Evolutionary conservation across 1,284 basidiomycete species (phyloP), one percentile per base, ranked within the genome.

Genomic region (Cutaneotrichosporon curvatum): DNA sequence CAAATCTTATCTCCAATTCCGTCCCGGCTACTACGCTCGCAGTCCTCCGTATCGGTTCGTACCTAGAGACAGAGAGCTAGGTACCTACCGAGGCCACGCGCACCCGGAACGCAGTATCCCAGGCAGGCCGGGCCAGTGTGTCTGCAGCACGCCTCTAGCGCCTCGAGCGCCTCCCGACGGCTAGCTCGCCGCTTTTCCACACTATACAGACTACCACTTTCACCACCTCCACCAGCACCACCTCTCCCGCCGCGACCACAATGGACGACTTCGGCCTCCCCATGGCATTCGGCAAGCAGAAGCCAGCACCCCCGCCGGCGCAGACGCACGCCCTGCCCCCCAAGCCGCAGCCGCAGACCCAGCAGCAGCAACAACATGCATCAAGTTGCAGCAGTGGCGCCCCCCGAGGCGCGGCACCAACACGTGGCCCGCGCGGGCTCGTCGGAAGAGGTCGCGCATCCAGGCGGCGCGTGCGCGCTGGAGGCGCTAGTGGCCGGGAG

Each of bases 201-300:
- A n/a, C n/a, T n/a, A n/a, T n/a, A n/a, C n/a, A n/a, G n/a, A n/a
- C n/a, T n/a, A n/a, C n/a, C n/a, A n/a, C n/a, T n/a, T n/a, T n/a
- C n/a, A n/a, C n/a, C n/a, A n/a, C n/a, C n/a, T n/a, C n/a, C 25
- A 28, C 25, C 25, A 28, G 25, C 25, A 28, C 12, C 25, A 28
- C 8, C 25, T 28, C 8, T 7, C 15, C 20, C 30, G 28, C 28
- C 25, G 25, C 33, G 6, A 18, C 38, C 32, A 56, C 28, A 12
- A 64, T 66, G 64, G 61, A 64, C 44, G 49, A 48, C 3, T 41
- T 56, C 25, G 61, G 63, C 20, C 53, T 67, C 15, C 65, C 65
- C 2, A 47, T 57, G 16, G 36, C 57, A 11, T 67, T 67, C 34
- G 65, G 65, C 14, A 67, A 66, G 37, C 50, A 55, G 38, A 4